Conservation (phyloP, 192 early-diverging fungal species). For the Entophlyctis helioformis region DNA sequence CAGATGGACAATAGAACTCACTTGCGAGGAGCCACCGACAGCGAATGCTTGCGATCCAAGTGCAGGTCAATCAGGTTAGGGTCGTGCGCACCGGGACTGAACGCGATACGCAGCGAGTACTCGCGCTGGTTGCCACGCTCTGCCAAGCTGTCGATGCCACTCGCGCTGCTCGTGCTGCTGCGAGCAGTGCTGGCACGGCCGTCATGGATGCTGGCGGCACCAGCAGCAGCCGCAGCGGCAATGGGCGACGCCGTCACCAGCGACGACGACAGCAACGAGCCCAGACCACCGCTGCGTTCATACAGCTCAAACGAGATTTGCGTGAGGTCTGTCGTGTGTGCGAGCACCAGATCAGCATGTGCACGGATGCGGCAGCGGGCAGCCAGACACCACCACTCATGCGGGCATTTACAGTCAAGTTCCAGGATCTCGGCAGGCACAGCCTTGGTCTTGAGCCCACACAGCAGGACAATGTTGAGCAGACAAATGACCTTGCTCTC, state of each 20-base stretch:
- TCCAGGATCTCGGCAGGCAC: constrained; percentile 53
- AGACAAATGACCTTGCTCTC: constrained; percentile 87
- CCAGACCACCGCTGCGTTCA: constrained; percentile 56
- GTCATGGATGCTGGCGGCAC: too few relatives aligned
- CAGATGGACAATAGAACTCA: constrained; percentile 16
- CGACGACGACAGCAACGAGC: too few relatives aligned
- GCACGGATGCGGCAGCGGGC: too few relatives aligned
- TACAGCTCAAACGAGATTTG: constrained; percentile 97
- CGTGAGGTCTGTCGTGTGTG: constrained; percentile 68
- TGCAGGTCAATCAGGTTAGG: constrained; percentile 81
- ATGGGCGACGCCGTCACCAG: too few relatives aligned
- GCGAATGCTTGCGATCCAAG: constrained; percentile 70
- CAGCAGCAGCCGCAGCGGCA: too few relatives aligned
- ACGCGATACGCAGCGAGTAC: constrained; percentile 79
- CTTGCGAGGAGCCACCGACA: constrained; percentile 71
- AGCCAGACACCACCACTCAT: background rate
- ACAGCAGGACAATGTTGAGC: constrained; percentile 81
- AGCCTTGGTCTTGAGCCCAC: constrained; percentile 65
- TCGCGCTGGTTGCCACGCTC: constrained; percentile 41
- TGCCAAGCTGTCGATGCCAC: too few relatives aligned
- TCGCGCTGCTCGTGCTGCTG: too few relatives aligned
- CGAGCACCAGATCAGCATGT: too few relatives aligned
- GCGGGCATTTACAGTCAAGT: constrained; percentile 65
- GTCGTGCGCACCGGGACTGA: constrained; percentile 84
- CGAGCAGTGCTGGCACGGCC: too few relatives aligned